Percentiles rank a stretch among this genome's conserved stretches.
These are phyloP conservation scores for Camelina hispida DNA, from an alignment of 345 rosid genomes.

Conservation along the genomic window DNA sequence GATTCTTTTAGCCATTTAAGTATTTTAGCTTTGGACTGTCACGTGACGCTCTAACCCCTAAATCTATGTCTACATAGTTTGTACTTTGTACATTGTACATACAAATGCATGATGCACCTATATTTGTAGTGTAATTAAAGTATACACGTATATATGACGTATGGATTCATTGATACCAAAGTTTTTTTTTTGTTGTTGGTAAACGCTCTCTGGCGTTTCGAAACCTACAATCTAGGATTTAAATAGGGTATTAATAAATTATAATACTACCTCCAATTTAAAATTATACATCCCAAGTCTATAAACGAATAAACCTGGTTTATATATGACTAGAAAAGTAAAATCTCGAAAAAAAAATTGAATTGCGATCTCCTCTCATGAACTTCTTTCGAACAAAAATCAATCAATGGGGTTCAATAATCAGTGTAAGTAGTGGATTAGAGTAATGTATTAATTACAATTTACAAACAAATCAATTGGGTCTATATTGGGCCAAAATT, in stretches of 20 bases:
- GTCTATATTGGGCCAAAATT: neutral
- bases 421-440: neutral
- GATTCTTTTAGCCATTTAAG: conserved; percentile 5
- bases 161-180: conserved; percentile 16
- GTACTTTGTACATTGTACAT: neutral
- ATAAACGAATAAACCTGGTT: neutral
- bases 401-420: neutral
- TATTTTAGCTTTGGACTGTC: conserved; percentile 15
- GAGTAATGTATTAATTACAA: neutral
- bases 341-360: neutral
- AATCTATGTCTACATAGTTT: conserved; percentile 24
- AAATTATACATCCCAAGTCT: too few species aligned
- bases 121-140: neutral
- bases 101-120: conserved; percentile 28
- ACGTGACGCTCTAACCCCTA: conserved; percentile 31
- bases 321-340: neutral
- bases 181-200: conserved; percentile 2
- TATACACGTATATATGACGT: conserved; percentile 8
- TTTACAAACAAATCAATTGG: conserved; percentile 10
- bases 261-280: too few species aligned
- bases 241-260: too few species aligned
- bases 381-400: neutral
- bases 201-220: neutral
- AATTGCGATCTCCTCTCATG: neutral
- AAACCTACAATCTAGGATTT: too few species aligned